Conservation (phyloP, 768 basidiomycete species). For the Trametes cinnabarina region DNA sequence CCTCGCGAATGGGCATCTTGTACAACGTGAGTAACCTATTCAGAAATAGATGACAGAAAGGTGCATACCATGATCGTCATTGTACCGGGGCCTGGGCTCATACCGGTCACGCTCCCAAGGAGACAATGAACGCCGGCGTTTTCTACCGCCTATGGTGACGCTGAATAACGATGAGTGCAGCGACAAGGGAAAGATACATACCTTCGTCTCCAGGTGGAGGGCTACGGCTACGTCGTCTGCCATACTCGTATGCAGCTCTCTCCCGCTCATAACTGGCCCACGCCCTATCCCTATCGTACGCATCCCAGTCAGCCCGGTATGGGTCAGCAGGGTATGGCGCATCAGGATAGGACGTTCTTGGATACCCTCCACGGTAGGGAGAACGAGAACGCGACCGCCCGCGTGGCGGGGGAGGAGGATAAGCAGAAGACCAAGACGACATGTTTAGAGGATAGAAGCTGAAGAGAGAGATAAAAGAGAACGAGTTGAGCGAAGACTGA, state of each 20-base stretch:
- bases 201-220: constrained; percentile 65
- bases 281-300: constrained; percentile 68
- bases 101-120: constrained; percentile 83
- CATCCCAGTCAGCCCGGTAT: constrained; percentile 66
- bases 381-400: constrained; percentile 85
- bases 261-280: constrained; percentile 70
- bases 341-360: constrained; percentile 58
- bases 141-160: constrained; percentile 50
- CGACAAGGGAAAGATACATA: constrained; percentile 26
- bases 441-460: constrained; percentile 57
- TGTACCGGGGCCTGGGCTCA: constrained; percentile 79
- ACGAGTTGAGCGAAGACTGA: constrained; percentile 52
- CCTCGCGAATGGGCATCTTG: constrained; percentile 65
- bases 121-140: constrained; percentile 75
- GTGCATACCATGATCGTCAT: constrained; percentile 73
- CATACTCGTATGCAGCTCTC: constrained; percentile 63
- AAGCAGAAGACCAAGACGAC: constrained; percentile 72
- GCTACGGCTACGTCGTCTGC: constrained; percentile 74
- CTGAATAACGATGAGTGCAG: constrained; percentile 3
- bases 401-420: constrained; percentile 62
- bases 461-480: constrained; percentile 54
- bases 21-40: constrained; percentile 16
- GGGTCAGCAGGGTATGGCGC: constrained; percentile 52
- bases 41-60: neutral
- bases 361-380: constrained; percentile 52